Evolutionary conservation across 2,329 filamentous ascomycete species (phyloP), one percentile per base, ranked within the genome.

Genomic region (Botryosphaeria dothidea): DNA sequence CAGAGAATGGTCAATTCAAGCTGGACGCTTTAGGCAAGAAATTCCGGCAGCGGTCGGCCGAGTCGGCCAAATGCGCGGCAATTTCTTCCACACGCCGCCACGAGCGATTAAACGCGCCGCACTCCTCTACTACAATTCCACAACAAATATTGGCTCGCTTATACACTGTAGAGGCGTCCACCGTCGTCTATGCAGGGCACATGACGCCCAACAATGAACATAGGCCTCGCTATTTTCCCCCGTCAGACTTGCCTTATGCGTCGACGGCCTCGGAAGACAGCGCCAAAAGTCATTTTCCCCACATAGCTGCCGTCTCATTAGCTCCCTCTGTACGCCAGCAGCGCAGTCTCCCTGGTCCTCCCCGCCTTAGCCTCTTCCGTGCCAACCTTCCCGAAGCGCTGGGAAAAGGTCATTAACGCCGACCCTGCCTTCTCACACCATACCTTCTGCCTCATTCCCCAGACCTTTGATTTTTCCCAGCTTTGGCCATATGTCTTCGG

Each of bases 401-500:
- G 36, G 38, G 38, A 63, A 63, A 41, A 31, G 38, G 38, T 34
- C 25, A 45, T 63, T 54, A 38, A 54, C 36, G 49, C 61, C 61
- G 61, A 43, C 61, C 34, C 43, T 46, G 41, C 56, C 56, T 46
- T 46, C 38, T 21, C 56, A 60, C 41, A 46, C 27, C 41, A 60
- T 41, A 15, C 38, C 41, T 27, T 45, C 56, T 43, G 52, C 43
- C 27, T 46, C 56, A 45, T 34, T 46, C 56, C 27, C 29, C 38
- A 46, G 38, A 60, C n/a, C n/a, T 34, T 46, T 31, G 36, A 29
- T n/a, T 36, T 48, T 61, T 31, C 41, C 57, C 31, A 51, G 56
- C 56, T 46, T 31, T 31, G 56, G 25, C 56, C 56, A 36, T 43
- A 66, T 66, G 65, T 64, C 65, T 19, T 49, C 41, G 36, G 31